Percentiles rank a stretch among this genome's conserved stretches.
These are phyloP conservation scores for Ophidiomyces ophidiicola DNA, from an alignment of 2,329 filamentous ascomycete species.

Conservation along the genomic window DNA sequence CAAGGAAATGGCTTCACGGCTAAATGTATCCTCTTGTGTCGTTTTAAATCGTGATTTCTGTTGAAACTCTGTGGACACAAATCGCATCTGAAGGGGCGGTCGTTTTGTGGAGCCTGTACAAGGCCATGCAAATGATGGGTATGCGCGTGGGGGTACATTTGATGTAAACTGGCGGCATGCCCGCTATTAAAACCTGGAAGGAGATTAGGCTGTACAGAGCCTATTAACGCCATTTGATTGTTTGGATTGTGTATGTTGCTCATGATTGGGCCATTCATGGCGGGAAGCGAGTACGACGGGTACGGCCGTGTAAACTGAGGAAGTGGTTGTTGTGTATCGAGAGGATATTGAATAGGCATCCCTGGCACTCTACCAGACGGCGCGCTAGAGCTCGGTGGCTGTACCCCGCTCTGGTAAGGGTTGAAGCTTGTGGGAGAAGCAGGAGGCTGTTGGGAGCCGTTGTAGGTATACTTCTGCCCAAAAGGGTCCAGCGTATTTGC, in stretches of 20 bases:
- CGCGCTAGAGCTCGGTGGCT: constrained; percentile 33
- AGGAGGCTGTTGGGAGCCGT: constrained; percentile 34
- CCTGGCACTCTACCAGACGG: constrained; percentile 42
- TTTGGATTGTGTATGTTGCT: constrained; percentile 66
- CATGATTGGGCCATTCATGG: constrained; percentile 57
- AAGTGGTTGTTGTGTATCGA: constrained; percentile 24
- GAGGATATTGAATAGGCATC: constrained; percentile 38
- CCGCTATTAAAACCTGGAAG: constrained; percentile 48
- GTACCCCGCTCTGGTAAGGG: constrained; percentile 22
- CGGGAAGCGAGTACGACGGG: constrained; percentile 46
- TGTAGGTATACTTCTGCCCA: constrained; percentile 40
- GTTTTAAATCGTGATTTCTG: constrained; percentile 87
- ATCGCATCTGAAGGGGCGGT: constrained; percentile 90
- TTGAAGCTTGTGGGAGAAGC: constrained; percentile 38
- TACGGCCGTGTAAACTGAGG: constrained; percentile 33
- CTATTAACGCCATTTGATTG: constrained; percentile 59
- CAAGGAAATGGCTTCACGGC: constrained; percentile 95
- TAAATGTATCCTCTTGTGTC: constrained; percentile 89
- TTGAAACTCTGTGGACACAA: constrained; percentile 89
- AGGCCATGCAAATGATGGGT: constrained; percentile 32
- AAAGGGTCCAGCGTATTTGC: constrained; percentile 48
- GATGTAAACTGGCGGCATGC: constrained; percentile 44
- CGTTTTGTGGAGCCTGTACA: constrained; percentile 48
- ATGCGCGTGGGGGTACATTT: constrained; percentile 40
- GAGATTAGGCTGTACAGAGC: constrained; percentile 45